phyloP scores from a whole-genome alignment of 768 basidiomycete genomes.

The Lactarius akahatsu region DNA sequence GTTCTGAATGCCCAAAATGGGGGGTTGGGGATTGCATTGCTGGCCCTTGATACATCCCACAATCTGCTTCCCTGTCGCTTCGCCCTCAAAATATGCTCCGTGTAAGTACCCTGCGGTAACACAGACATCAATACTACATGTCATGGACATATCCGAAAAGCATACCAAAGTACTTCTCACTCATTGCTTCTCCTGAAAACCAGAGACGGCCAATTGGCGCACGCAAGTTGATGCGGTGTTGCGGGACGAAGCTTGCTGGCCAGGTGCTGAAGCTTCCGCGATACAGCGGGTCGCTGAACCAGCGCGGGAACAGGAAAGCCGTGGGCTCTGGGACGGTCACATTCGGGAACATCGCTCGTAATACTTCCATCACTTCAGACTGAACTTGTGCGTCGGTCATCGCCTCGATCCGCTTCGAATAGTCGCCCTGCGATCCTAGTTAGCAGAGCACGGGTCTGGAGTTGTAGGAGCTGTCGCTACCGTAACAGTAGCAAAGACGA shows the following conservation, averaged over 20 bases:
- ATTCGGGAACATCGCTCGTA: slow-evolving; percentile 55
- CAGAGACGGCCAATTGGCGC: slow-evolving; percentile 52
- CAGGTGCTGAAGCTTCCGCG: slow-evolving; percentile 65
- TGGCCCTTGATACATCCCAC: slow-evolving; percentile 32
- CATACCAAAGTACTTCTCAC: slow-evolving; percentile 54
- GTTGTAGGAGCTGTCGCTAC: slow-evolving; percentile 39
- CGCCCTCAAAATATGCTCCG: slow-evolving; percentile 37
- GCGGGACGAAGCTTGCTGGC: slow-evolving; percentile 51
- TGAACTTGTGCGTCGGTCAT: slow-evolving; percentile 50
- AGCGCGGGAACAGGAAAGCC: slow-evolving; percentile 53
- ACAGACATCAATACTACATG: too few species aligned
- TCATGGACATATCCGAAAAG: neutral
- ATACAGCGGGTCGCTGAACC: slow-evolving; percentile 50
- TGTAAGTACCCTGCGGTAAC: slow-evolving; percentile 32
- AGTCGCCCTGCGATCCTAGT: slow-evolving; percentile 48
- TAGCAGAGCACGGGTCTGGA: neutral
- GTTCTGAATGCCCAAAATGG: slow-evolving; percentile 26
- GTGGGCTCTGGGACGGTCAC: slow-evolving; percentile 50
- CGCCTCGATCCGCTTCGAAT: slow-evolving; percentile 53
- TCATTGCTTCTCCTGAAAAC: slow-evolving; percentile 63
- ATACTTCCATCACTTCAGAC: slow-evolving; percentile 51
- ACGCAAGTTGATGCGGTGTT: slow-evolving; percentile 41
- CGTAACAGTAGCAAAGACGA: slow-evolving; percentile 51
- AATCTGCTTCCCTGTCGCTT: slow-evolving; percentile 28
- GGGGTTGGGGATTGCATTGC: slow-evolving; percentile 12